phyloP scores from a whole-genome alignment of 2,329 filamentous ascomycete genomes.

The Aspergillus texensis region DNA sequence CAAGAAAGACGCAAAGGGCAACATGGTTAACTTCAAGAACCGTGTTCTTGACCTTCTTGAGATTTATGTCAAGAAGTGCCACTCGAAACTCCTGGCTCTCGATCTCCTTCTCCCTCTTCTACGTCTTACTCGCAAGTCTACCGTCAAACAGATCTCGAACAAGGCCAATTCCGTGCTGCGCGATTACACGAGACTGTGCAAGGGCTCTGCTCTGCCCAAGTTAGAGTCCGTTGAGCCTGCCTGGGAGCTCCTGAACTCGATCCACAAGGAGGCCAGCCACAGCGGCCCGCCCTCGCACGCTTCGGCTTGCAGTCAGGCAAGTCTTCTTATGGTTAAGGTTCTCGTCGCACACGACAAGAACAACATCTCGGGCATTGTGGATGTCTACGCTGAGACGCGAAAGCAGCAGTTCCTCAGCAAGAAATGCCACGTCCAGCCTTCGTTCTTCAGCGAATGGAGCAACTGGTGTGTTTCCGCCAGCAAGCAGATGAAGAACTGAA shows the following conservation, averaged over 20 bases:
- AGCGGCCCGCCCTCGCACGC: slow-evolving; percentile 68
- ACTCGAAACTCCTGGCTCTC: slow-evolving; percentile 67
- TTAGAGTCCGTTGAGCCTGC: slow-evolving; percentile 49
- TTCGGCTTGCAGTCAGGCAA: slow-evolving; percentile 68
- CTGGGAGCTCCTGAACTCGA: slow-evolving; percentile 61
- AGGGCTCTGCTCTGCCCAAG: slow-evolving; percentile 49
- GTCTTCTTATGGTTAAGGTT: slow-evolving; percentile 48
- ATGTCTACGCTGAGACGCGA: slow-evolving; percentile 67
- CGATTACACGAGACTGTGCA: slow-evolving; percentile 68
- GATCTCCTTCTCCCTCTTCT: slow-evolving; percentile 75
- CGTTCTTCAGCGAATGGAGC: slow-evolving; percentile 72
- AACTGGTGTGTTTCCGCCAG: slow-evolving; percentile 66
- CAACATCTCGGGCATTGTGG: slow-evolving; percentile 59
- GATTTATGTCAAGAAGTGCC: slow-evolving; percentile 80
- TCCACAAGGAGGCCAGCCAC: slow-evolving; percentile 67
- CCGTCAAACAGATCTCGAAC: slow-evolving; percentile 72
- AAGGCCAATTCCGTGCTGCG: slow-evolving; percentile 74
- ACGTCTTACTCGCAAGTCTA: slow-evolving; percentile 74
- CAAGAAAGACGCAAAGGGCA: slow-evolving; percentile 83
- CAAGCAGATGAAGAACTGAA: slow-evolving; percentile 43
- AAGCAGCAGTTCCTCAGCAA: slow-evolving; percentile 60
- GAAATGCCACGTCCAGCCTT: slow-evolving; percentile 62
- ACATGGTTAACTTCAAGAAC: slow-evolving; percentile 92
- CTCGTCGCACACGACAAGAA: slow-evolving; percentile 51
- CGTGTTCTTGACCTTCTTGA: slow-evolving; percentile 85